phyloP scores from a whole-genome alignment of 2,329 filamentous ascomycete genomes.

The Calonectria hongkongensis region DNA sequence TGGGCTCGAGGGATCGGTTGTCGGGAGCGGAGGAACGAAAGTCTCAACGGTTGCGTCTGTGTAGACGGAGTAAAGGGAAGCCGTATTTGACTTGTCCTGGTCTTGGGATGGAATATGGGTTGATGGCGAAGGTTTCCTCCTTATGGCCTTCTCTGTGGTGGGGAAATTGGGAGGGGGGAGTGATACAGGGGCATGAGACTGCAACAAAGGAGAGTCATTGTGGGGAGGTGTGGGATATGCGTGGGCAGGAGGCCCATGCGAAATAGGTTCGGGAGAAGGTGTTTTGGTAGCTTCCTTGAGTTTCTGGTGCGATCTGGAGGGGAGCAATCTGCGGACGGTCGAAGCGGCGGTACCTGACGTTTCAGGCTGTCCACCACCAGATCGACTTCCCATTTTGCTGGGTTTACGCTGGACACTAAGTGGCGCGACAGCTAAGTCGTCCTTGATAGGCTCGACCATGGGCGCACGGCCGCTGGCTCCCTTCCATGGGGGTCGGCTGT shows the following conservation, averaged over 20 bases:
- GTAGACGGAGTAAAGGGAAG: conserved; percentile 60
- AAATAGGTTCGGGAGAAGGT: conserved; percentile 48
- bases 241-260: conserved; percentile 47
- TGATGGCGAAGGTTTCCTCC: conserved; percentile 66
- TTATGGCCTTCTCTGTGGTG: conserved; percentile 63
- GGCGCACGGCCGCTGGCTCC: conserved; percentile 81
- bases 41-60: conserved; percentile 50
- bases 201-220: conserved; percentile 51
- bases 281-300: conserved; percentile 54
- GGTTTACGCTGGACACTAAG: conserved; percentile 73
- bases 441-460: conserved; percentile 78
- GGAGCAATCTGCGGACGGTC: conserved; percentile 60
- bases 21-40: conserved; percentile 39
- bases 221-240: conserved; percentile 61
- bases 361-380: conserved; percentile 60
- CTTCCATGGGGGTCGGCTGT: conserved; percentile 79
- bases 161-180: conserved; percentile 51
- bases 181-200: conserved; percentile 47
- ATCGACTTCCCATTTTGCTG: conserved; percentile 63
- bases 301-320: conserved; percentile 59
- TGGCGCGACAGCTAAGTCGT: conserved; percentile 74
- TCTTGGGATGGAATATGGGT: conserved; percentile 53
- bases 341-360: conserved; percentile 55
- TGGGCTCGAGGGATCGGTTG: conserved; percentile 42
- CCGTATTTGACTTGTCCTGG: conserved; percentile 59